Percentiles rank a stretch among this genome's conserved stretches.
These are phyloP conservation scores for Melastoma candidum DNA, from an alignment of 441 rosid genomes.

Conservation along the genomic window DNA sequence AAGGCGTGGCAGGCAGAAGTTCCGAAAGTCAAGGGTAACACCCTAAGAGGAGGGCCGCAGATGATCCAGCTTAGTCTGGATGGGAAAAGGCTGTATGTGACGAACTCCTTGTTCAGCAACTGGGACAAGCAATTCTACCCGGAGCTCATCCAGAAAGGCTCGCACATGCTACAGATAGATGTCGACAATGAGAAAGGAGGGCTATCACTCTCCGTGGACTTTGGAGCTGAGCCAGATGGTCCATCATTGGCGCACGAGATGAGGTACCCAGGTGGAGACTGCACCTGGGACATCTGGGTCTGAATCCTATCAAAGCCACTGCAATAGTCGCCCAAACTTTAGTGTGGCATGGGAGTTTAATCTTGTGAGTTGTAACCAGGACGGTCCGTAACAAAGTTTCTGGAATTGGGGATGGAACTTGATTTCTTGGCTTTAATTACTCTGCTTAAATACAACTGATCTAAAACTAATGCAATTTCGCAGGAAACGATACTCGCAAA, in stretches of 20 bases:
- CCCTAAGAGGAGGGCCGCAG: constrained; percentile 83
- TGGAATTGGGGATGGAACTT: too few species aligned
- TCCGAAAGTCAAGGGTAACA: constrained; percentile 63
- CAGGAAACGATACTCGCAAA: too few species aligned
- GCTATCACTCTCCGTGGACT: constrained; percentile 59
- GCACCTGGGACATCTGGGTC: constrained; percentile 92
- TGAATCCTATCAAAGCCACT: constrained; percentile 10
- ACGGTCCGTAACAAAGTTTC: too few species aligned
- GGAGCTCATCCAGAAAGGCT: constrained; percentile 61
- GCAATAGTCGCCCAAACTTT: too few species aligned
- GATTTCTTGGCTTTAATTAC: too few species aligned
- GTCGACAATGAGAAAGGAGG: constrained; percentile 72
- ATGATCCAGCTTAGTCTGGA: constrained; percentile 89
- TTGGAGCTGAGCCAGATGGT: constrained; percentile 71
- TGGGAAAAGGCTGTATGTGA: constrained; percentile 75
- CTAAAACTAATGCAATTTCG: too few species aligned
- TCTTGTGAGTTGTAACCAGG: too few species aligned
- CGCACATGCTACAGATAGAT: constrained; percentile 82
- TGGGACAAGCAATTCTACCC: constrained; percentile 90
- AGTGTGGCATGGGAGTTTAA: too few species aligned
- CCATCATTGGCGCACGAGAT: constrained; percentile 85
- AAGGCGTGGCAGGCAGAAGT: constrained; percentile 58
- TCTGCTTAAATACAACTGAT: too few species aligned
- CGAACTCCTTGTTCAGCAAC: constrained; percentile 76
- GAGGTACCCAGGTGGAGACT: constrained; percentile 95